phyloP scores from a whole-genome alignment of 768 basidiomycete genomes.

The Tubosaeta sp. region DNA sequence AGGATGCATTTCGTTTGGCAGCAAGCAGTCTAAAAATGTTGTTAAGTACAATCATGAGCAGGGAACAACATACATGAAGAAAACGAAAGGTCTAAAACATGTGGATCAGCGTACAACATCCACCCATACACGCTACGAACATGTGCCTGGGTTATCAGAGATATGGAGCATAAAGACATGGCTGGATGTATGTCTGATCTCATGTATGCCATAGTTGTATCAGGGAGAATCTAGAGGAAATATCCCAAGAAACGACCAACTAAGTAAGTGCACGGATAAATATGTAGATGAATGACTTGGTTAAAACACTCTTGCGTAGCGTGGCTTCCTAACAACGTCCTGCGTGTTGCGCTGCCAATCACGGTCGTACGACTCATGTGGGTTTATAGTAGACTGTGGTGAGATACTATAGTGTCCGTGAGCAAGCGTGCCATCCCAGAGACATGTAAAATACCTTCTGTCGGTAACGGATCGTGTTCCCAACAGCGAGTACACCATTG shows the following conservation, averaged over 20 bases:
- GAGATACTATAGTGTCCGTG: slow-evolving; percentile 54
- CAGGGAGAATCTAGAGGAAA: slow-evolving; percentile 21
- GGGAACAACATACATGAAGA: slow-evolving; percentile 16
- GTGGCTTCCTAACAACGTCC: slow-evolving; percentile 23
- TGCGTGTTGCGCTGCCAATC: slow-evolving; percentile 17
- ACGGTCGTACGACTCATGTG: slow-evolving; percentile 33
- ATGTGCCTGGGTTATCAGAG: slow-evolving; percentile 2
- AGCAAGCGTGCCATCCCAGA: slow-evolving; percentile 8
- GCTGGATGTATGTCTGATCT: slow-evolving; percentile 13
- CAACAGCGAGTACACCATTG: slow-evolving; percentile 91
- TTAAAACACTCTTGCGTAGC: slow-evolving; percentile 8
- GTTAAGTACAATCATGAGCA: slow-evolving; percentile 14
- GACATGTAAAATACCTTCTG: slow-evolving; percentile 61
- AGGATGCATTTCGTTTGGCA: slow-evolving; percentile 15
- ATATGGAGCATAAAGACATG: slow-evolving; percentile 16
- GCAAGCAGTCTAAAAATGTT: slow-evolving; percentile 18
- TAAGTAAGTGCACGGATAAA: slow-evolving; percentile 24
- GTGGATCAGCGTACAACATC: slow-evolving; percentile 8
- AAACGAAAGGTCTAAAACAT: slow-evolving; percentile 8
- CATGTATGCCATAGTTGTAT: slow-evolving; percentile 19
- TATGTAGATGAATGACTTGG: slow-evolving; percentile 16
- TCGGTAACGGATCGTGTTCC: slow-evolving; percentile 85
- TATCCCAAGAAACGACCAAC: slow-evolving; percentile 27
- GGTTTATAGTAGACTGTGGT: slow-evolving; percentile 84
- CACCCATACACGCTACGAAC: slow-evolving; percentile 7